Base-by-base conservation (phyloP, 2,329 filamentous ascomycete genomes). In the Fusarium hostae region DNA sequence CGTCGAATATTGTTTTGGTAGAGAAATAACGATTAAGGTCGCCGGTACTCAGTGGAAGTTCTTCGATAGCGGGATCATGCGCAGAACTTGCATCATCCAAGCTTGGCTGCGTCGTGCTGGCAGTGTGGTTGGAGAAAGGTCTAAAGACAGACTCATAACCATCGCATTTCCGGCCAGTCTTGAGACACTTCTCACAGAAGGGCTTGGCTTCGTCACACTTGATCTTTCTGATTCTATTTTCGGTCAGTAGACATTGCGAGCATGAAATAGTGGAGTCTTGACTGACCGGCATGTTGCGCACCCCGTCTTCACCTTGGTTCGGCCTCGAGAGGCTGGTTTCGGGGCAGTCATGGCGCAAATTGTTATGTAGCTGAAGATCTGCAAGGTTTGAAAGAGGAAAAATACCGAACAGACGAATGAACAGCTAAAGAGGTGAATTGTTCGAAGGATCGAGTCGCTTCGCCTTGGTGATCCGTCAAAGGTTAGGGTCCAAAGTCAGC, bases 281-380 rank as follows among this genome's bases (percentile, higher is more conserved):
- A 79, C 81, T 78, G 24, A 84, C 82, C 82, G 82, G 80, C 82
- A 84, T 56, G 82, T 84, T 72, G 66, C 72, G 73, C 82, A 84
- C 51, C 82, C 82, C 18, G 81, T 84, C 65, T 83, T 84, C 20
- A 83, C 81, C 59, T 83, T 84, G 22, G 76, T 56, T 20, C 54
- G 68, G 51, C 71, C n/a, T 5, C 4, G 22, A 1, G 6, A 9
- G 2, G 12, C 20, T 11, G 3, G 9, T 6, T 32, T 63, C 1
- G 20, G 69, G 58, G 68, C 50, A 41, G 70, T 44, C 77, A 80
- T 79, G 18, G 55, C 65, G 52, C 34, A 3, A n/a, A 56, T 12
- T 3, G 3, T 16, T 6, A 39, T 22, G 2, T 8, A 15, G 2
- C 11, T 15, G 26, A n/a, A 18, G 6, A 47, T 18, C 4, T 15